Evolutionary conservation across 768 basidiomycete genomes (phyloP).

Genomic region (Coprinopsis strossmayeri): DNA sequence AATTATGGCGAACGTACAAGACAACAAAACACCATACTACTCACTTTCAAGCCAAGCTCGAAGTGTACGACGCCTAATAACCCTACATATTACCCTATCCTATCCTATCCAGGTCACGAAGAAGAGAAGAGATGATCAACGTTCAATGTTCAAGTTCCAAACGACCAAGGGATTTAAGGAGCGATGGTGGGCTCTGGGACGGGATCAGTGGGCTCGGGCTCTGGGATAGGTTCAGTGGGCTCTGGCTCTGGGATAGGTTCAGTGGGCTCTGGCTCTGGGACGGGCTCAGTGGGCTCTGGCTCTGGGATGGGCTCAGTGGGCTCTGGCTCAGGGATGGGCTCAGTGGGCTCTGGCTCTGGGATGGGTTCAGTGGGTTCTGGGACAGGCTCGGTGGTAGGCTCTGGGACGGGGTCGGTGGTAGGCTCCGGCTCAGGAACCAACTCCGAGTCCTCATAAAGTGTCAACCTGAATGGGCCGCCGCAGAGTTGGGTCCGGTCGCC

Average conservation of each 20-base stretch:
- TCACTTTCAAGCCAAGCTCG: too few relatives aligned
- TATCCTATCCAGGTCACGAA: too few relatives aligned
- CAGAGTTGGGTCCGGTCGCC: conserved; percentile 50
- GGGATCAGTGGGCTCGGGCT: background rate
- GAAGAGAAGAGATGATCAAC: too few relatives aligned
- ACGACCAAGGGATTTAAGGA: too few relatives aligned
- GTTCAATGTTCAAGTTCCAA: too few relatives aligned
- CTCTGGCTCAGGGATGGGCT: background rate
- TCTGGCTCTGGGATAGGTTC: background rate
- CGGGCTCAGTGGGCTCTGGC: background rate
- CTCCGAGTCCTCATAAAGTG: background rate
- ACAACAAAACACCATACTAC: too few relatives aligned
- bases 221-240: background rate
- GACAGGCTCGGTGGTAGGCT: background rate
- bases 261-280: background rate
- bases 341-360: background rate
- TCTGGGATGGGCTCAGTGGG: background rate
- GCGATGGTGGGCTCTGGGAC: background rate
- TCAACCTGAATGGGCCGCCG: conserved; percentile 32
- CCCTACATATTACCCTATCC: too few relatives aligned
- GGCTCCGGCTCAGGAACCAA: background rate
- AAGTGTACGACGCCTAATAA: too few relatives aligned
- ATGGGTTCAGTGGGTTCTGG: background rate
- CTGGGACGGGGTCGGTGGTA: background rate
- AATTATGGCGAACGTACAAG: too few relatives aligned